Base-by-base conservation (phyloP, 192 early-diverging fungal species). In the Backusella psychrophila region DNA sequence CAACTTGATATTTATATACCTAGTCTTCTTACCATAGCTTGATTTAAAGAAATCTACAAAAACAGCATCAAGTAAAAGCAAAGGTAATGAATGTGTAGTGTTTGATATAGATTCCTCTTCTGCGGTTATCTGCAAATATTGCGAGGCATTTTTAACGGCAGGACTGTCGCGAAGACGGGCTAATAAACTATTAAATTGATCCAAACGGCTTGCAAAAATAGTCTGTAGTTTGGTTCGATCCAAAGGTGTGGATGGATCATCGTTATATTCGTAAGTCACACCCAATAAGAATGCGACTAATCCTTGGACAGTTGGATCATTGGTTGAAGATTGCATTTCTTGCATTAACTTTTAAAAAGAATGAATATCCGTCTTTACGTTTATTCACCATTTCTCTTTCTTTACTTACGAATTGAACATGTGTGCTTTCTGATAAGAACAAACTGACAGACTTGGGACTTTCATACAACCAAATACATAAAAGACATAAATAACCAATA, bases 271-370 rank as follows among this genome's bases (percentile, higher is more conserved):
- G 71, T 95, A 94, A 38, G 93, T 87, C 9, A 97, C 86, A 3
- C 96, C 93, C 31, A 98, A 82, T 35, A 97, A 78, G 80, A 93
- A 97, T 4, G 96, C 95, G 3, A 94, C 89, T 52, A 98, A 82
- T 9, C 98, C 97, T 84, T 99, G 98, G 0, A 96, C 91, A 49
- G 95, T 82, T 29, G 94, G 89, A 73, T 96, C 93, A 39, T 93
- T 89, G 8, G 92, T 90, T 38, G 97, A 94, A 0, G 94, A 92
- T 67, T 95, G 93, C 65, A 99, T 93, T 82, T 95, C 90, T 79
- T 96, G 94, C 17, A 98, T 95, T 34, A 99, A 80, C 94, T 96
- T 77, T n/a, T 2, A 67, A 73, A 14, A 34, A 49, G 5, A 29
- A 26, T 49, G 21, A 11, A 53, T 53, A 1, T 29, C 1, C 31